Percentiles rank a stretch among this genome's conserved stretches.
Evolutionary conservation across 2,329 filamentous ascomycete genomes (phyloP).

Genomic region (Curvularia hawaiiensis): DNA sequence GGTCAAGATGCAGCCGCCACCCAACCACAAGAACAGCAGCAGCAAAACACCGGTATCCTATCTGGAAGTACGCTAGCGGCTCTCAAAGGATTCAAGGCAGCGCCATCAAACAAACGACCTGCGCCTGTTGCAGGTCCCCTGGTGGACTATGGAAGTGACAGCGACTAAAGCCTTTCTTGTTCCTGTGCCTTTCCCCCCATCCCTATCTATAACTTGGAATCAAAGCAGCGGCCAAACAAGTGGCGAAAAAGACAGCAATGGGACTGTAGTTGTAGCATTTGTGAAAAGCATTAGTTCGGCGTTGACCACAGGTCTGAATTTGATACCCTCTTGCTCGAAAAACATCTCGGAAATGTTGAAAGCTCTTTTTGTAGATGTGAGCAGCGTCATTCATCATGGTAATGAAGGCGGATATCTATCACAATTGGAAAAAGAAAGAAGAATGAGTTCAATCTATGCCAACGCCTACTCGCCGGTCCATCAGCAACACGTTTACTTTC

Average conservation of each 20-base stretch:
- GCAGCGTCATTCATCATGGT: neutral
- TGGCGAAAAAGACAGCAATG: neutral
- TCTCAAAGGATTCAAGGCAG: conserved; percentile 60
- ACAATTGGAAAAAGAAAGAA: neutral
- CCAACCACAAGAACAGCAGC: conserved; percentile 27
- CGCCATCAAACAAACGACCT: conserved; percentile 56
- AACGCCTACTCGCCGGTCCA: neutral
- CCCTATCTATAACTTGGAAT: neutral
- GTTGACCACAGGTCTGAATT: neutral
- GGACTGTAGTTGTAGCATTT: neutral
- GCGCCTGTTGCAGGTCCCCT: conserved; percentile 69
- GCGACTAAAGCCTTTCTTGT: conserved; percentile 47
- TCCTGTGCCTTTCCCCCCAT: neutral
- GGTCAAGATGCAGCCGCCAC: conserved; percentile 13
- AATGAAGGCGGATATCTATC: neutral
- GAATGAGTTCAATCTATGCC: neutral
- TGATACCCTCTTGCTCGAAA: conserved; percentile 1
- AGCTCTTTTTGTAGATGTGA: neutral
- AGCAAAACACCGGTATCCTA: conserved; percentile 68
- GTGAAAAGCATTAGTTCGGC: neutral
- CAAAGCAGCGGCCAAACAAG: neutral
- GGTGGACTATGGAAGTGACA: conserved; percentile 88
- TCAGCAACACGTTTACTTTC: neutral
- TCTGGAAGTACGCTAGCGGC: conserved; percentile 82
- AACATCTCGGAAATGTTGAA: neutral